Base-by-base conservation (phyloP, 208 protist species). In the Crithidia thermophila region DNA sequence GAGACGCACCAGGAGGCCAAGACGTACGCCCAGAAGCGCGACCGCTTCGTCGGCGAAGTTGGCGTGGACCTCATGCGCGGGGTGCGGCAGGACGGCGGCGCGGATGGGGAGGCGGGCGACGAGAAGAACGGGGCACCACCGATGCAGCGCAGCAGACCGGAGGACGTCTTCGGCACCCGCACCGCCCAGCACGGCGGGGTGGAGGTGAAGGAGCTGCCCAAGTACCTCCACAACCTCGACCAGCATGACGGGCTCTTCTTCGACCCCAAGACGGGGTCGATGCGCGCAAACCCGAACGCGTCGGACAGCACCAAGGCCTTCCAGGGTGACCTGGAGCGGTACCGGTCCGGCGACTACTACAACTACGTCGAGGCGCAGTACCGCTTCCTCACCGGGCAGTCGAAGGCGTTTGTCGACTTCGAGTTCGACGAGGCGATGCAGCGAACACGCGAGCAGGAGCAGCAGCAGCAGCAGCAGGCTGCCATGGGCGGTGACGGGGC, bases 201-300 rank as follows among this genome's bases (percentile, higher is more conserved):
- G 39, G 88, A 86, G 63, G 87, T 93, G 30, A 85, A 89, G 59
- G 79, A 86, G 39, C 67, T 96, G 62, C 88, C 91, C 40, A 94
- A 94, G 79, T 94, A 96, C 62, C 67, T 96, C 39, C 79, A 92
- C 52, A 94, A 93, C 62, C 46, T 96, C 8, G 87, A 96, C 62
- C 60, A 61, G 57, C 63, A 76, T 51, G 76, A 88, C 51, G 68
- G 72, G 7, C 52, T 84, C 33, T 86, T 90, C 60, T 96, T 93
- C 63, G 91, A 96, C 49, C 86, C 88, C 59, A 90, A 90, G 46
- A 96, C 88, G 4, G 87, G 91, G 25, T 87, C 85, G 0, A 94
- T 96, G 91, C 88, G 88, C 31, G 91, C 83, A 2, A 93, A 96
- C 70, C 91, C 91, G 6, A 94, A 96, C 62, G 69, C 73, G 57